A percentile compares a stretch with the other conserved stretches of the same genome.
phyloP scores from a whole-genome alignment of 2,329 filamentous ascomycete species.

The Rhytidhysteron rufulum region DNA sequence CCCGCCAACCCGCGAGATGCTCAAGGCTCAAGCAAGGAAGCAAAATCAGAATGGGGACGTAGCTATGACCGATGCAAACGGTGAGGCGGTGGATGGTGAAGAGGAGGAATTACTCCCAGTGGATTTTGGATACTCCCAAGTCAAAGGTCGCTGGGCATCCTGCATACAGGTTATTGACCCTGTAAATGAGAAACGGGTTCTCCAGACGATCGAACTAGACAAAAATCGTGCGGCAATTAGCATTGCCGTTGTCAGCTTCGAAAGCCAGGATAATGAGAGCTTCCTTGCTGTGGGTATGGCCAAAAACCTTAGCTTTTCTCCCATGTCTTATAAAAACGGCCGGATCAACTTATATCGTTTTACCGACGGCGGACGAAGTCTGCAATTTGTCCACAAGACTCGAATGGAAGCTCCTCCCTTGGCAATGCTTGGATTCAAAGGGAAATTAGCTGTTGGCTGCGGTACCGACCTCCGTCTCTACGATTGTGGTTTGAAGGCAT shows the following conservation, averaged over 20 bases:
- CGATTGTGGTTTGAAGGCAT: conserved; percentile 86
- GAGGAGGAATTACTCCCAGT: conserved; percentile 64
- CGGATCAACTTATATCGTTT: conserved; percentile 93
- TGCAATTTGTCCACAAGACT: conserved; percentile 96
- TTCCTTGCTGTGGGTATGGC: conserved; percentile 94
- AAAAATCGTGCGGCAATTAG: conserved; percentile 92
- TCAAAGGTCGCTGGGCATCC: conserved; percentile 85
- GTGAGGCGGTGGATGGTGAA: conserved; percentile 9
- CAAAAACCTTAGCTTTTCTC: conserved; percentile 79
- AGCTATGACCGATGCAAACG: conserved; percentile 5
- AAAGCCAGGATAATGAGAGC: conserved; percentile 77
- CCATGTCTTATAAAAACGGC: conserved; percentile 70
- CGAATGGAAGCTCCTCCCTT: conserved; percentile 84
- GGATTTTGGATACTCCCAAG: conserved; percentile 86
- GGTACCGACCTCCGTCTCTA: conserved; percentile 81
- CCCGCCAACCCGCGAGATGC: conserved; percentile 68
- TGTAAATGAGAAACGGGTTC: conserved; percentile 61
- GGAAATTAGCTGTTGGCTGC: conserved; percentile 79
- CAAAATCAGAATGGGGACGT: conserved; percentile 37
- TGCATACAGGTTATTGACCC: conserved; percentile 93
- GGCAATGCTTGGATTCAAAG: conserved; percentile 90
- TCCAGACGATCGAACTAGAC: conserved; percentile 76
- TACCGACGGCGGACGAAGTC: conserved; percentile 75
- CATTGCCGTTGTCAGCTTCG: conserved; percentile 77
- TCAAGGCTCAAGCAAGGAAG: conserved; percentile 64